These are phyloP conservation scores for Calycina marina DNA, from an alignment of 2,329 filamentous ascomycete species.

Conservation along the genomic window DNA sequence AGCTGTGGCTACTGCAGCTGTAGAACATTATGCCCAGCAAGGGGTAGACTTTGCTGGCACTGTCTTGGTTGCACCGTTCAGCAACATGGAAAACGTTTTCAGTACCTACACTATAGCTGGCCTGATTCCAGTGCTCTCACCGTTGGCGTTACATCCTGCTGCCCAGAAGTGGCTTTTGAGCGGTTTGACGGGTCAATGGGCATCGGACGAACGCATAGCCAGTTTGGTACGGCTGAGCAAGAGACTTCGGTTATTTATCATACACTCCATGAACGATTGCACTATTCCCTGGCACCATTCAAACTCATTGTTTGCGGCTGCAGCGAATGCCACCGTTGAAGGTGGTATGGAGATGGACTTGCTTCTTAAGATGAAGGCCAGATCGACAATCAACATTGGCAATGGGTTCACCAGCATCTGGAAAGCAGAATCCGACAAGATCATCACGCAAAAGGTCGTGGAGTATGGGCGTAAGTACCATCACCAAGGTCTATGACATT, in stretches of 20 bases:
- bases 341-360: constrained; percentile 18
- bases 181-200: constrained; percentile 70
- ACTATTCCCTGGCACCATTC: constrained; percentile 69
- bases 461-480: constrained; percentile 21
- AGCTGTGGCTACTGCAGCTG: constrained; percentile 62
- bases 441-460: constrained; percentile 22
- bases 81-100: constrained; percentile 56
- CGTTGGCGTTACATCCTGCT: constrained; percentile 51
- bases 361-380: constrained; percentile 19
- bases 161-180: constrained; percentile 45
- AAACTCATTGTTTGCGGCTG: constrained; percentile 45
- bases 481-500: not conserved
- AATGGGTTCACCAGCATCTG: constrained; percentile 22
- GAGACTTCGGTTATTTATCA: constrained; percentile 49
- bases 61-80: constrained; percentile 69
- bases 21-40: constrained; percentile 48
- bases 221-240: constrained; percentile 38
- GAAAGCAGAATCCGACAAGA: constrained; percentile 19
- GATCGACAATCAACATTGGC: constrained; percentile 19
- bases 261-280: constrained; percentile 69
- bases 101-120: constrained; percentile 66
- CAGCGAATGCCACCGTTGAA: constrained; percentile 35
- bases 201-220: constrained; percentile 50
- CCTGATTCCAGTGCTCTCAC: constrained; percentile 62
- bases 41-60: constrained; percentile 63